phyloP scores from a whole-genome alignment of 2,329 filamentous ascomycete genomes.

The Bipolaris gigantea region DNA sequence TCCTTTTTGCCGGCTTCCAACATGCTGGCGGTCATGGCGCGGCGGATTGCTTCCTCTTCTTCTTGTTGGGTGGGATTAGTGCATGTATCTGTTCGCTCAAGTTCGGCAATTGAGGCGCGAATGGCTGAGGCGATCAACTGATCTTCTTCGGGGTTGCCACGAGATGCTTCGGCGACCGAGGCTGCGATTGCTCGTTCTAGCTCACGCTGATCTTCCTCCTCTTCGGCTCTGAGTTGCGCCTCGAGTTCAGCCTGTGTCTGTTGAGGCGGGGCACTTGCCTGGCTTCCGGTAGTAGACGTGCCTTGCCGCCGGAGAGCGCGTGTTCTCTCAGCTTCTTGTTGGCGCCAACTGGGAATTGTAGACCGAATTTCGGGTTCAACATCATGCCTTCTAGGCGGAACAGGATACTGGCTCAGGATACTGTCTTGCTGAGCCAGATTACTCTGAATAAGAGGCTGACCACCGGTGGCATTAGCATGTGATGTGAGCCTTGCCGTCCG shows the following conservation, averaged over 20 bases:
- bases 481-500: conserved; percentile 32
- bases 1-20: conserved; percentile 46
- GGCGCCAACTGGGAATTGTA: conserved; percentile 19
- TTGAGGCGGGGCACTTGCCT: conserved; percentile 13
- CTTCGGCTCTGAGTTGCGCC: conserved; percentile 27
- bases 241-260: conserved; percentile 19
- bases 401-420: conserved; percentile 17
- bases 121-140: conserved; percentile 72
- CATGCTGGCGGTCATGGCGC: conserved; percentile 56
- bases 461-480: conserved; percentile 10
- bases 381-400: conserved; percentile 11
- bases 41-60: conserved; percentile 52
- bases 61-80: conserved; percentile 39
- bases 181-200: conserved; percentile 71
- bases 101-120: conserved; percentile 67
- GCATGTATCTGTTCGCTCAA: conserved; percentile 46
- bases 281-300: conserved; percentile 30
- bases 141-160: conserved; percentile 70
- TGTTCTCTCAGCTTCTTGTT: conserved; percentile 17
- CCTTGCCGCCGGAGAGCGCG: conserved; percentile 24
- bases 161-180: conserved; percentile 67
- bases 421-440: conserved; percentile 19
- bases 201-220: conserved; percentile 57
- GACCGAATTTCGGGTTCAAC: conserved; percentile 19
- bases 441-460: conserved; percentile 22